Evolutionary conservation across 805 yeast species (phyloP), one percentile per base, ranked within the genome.

Genomic region (Cyberlindnera saturnus): DNA sequence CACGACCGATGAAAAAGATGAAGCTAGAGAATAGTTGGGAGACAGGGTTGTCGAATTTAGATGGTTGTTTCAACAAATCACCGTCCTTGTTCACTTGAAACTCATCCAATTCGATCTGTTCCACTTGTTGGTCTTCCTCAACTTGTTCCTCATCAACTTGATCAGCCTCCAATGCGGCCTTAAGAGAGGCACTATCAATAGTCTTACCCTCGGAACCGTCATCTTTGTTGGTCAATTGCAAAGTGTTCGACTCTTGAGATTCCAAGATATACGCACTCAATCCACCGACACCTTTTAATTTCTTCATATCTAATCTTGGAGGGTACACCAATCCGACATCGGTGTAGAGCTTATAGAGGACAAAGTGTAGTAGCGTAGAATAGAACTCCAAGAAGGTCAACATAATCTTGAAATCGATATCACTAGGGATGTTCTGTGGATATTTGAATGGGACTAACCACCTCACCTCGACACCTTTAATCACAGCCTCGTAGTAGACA

Each of bases 371-470:
- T 55, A 93, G 69, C 20, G 98, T 91, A 16, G 96, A 82, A 69
- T 93, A 93, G 66, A 93, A 90, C 68, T 93, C 99, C 60, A 93
- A 75, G 67, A 93, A 93, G 1, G 98, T 91, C 59, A 88, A 73
- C 99, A 93, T 93, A 70, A 93, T 88, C 66, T 93, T 78, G 73
- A 93, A 91, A 67, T 93, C 99, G 46, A 93, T 81, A 64, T 93
- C 98, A 36, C 83, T 67, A 38, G 99, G 98, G 53, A 93, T 84
- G 64, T 86, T 86, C 64, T 91, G 95, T 16, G 99, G 96, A 71
- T 90, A 93, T 66, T 89, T 93, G 76, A 83, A 93, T 19, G 99
- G 99, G 38, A 88, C 95, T 47, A 93, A 78, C 99, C 99, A 93
- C 67, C 91, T 78, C 37, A 93, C 75, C 52, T 87, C 96, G 65